Evolutionary conservation across 2,329 filamentous ascomycete species (phyloP).

Genomic region (Aquanectria penicillioides): DNA sequence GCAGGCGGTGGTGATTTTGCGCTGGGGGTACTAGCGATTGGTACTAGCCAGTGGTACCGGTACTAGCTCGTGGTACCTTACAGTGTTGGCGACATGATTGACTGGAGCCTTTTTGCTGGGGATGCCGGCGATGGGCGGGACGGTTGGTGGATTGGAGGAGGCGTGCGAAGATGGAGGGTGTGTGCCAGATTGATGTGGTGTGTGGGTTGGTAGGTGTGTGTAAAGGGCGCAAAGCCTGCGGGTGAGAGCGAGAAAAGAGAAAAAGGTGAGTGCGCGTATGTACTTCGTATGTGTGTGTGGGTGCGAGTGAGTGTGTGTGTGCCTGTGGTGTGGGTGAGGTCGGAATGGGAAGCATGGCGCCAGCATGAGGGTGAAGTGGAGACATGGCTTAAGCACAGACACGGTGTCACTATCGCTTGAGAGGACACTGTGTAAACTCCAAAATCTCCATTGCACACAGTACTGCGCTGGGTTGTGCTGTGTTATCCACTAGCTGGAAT

Average conservation of each 20-base stretch:
- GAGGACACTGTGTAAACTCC: conserved; percentile 1
- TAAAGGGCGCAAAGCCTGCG: not conserved
- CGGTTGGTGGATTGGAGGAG: conserved; percentile 12
- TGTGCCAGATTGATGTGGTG: not conserved
- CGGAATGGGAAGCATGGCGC: conserved; percentile 17
- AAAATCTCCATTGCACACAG: not conserved
- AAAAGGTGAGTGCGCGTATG: not conserved
- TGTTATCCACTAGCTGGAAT: too few relatives aligned
- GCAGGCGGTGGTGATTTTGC: conserved; percentile 8
- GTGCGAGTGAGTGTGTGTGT: conserved; percentile 7
- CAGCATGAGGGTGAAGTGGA: conserved; percentile 11
- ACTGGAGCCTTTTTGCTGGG: conserved; percentile 15
- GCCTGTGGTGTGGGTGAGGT: conserved; percentile 10
- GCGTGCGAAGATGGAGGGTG: conserved; percentile 6
- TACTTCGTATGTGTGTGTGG: conserved; percentile 6
- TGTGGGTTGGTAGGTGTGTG: not conserved
- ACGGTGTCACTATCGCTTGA: not conserved
- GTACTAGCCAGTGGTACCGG: not conserved
- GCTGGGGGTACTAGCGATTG: too few relatives aligned
- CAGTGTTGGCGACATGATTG: conserved; percentile 19
- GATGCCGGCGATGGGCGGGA: conserved; percentile 16
- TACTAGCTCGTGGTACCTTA: conserved; percentile 20
- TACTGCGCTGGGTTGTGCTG: not conserved
- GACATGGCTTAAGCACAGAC: conserved; percentile 6
- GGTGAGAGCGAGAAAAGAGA: not conserved